Evolutionary conservation across 139 green algal species (phyloP).

Genomic region (Closterium sp.): DNA sequence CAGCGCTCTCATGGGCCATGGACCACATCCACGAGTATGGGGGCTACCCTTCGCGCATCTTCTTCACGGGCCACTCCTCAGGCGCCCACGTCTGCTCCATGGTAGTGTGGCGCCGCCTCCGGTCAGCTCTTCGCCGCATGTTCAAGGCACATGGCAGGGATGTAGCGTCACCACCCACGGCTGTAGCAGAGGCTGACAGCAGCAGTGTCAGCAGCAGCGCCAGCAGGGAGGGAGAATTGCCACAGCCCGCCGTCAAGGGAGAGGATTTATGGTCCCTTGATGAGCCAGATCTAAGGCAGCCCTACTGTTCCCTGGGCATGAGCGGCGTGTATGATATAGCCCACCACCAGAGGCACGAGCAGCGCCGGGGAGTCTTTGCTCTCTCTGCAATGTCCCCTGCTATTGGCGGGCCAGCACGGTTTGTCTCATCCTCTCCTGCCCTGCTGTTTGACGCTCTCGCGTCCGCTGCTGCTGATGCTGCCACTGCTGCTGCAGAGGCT

Average conservation of each 20-base stretch:
- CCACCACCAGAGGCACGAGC: slow-evolving; percentile 27
- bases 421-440: slow-evolving; percentile 19
- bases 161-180: background rate
- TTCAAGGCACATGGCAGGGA: background rate
- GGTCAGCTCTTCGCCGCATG: background rate
- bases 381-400: slow-evolving; percentile 39
- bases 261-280: background rate
- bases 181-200: background rate
- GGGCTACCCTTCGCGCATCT: slow-evolving; percentile 34
- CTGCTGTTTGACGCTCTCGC: slow-evolving; percentile 32
- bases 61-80: slow-evolving; percentile 51
- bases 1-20: slow-evolving; percentile 30
- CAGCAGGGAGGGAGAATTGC: background rate
- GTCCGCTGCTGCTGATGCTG: background rate
- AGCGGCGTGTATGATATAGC: slow-evolving; percentile 46
- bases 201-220: background rate
- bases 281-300: slow-evolving; percentile 14
- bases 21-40: slow-evolving; percentile 35
- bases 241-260: background rate
- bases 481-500: background rate
- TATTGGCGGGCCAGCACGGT: slow-evolving; percentile 10
- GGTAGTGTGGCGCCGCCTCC: slow-evolving; percentile 36
- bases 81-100: slow-evolving; percentile 46
- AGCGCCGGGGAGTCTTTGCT: slow-evolving; percentile 25
- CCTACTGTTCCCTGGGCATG: slow-evolving; percentile 37